phyloP scores from a whole-genome alignment of 2,329 filamentous ascomycete genomes.

The Apiospora marii region DNA sequence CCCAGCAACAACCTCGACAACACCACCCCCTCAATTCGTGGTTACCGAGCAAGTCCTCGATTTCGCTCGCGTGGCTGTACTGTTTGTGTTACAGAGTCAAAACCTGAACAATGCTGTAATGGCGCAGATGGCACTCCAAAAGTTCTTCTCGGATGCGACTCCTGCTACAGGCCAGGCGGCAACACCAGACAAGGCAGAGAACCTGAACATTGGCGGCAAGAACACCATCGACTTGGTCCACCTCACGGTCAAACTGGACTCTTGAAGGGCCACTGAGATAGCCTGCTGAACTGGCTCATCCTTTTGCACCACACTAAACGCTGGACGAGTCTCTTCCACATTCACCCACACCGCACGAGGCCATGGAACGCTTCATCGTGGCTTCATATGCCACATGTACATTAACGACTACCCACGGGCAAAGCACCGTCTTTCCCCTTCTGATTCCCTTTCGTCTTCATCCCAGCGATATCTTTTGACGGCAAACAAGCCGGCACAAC shows the following conservation, averaged over 20 bases:
- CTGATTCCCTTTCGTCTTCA: neutral
- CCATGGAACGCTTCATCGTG: neutral
- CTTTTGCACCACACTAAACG: neutral
- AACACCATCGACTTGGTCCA: constrained; percentile 57
- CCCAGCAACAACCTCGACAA: constrained; percentile 36
- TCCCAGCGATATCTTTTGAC: constrained; percentile 17
- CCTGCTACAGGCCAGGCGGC: constrained; percentile 34
- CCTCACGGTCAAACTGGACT: constrained; percentile 39
- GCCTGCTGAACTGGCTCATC: neutral
- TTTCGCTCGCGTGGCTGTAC: constrained; percentile 68
- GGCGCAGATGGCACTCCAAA: constrained; percentile 63
- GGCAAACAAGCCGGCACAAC: neutral
- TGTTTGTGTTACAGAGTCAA: constrained; percentile 68
- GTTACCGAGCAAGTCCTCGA: constrained; percentile 66
- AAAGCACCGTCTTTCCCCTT: neutral
- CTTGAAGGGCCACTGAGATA: neutral
- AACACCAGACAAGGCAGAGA: constrained; percentile 46
- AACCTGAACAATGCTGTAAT: constrained; percentile 57
- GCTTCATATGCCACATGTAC: neutral
- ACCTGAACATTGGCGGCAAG: constrained; percentile 51
- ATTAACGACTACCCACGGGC: constrained; percentile 8
- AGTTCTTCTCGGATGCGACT: constrained; percentile 57
- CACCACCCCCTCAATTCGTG: constrained; percentile 47
- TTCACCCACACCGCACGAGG: neutral
- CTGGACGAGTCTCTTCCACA: neutral